Percentiles rank a stretch among this genome's conserved stretches.
phyloP scores from a whole-genome alignment of 257 asterid genomes.

The Lantana camara region DNA sequence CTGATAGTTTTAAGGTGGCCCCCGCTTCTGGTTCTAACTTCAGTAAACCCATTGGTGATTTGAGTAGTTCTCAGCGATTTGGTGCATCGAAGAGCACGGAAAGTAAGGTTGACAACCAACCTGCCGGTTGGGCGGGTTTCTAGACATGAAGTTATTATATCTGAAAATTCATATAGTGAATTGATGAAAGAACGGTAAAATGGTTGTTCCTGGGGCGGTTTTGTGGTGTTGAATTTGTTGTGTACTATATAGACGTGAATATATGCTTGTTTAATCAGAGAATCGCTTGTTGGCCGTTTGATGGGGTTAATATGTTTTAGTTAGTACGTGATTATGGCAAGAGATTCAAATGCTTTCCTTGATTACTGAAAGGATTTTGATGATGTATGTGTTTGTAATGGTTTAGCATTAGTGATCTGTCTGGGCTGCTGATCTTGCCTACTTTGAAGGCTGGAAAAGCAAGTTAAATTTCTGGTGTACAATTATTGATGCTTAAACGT shows the following conservation, averaged over 20 bases:
- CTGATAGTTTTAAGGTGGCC: slow-evolving; percentile 71
- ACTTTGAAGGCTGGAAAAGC: neutral
- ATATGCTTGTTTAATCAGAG: slow-evolving; percentile 8
- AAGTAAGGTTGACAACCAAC: slow-evolving; percentile 64
- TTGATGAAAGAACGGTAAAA: neutral
- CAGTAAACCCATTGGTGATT: slow-evolving; percentile 35
- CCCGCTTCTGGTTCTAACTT: slow-evolving; percentile 58
- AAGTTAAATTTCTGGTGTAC: neutral
- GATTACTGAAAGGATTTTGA: neutral
- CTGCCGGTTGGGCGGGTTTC: slow-evolving; percentile 99
- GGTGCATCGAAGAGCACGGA: slow-evolving; percentile 50
- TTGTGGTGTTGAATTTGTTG: slow-evolving; percentile 36
- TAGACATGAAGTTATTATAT: neutral
- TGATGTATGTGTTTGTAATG: neutral
- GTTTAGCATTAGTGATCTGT: neutral
- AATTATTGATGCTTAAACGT: neutral
- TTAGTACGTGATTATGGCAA: neutral
- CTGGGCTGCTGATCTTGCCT: neutral
- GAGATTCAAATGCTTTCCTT: neutral
- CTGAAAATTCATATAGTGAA: slow-evolving; percentile 7
- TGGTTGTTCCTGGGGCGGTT: slow-evolving; percentile 10
- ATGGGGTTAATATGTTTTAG: slow-evolving; percentile 4
- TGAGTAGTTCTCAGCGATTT: slow-evolving; percentile 53
- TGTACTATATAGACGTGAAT: slow-evolving; percentile 23
- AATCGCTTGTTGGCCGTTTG: neutral